Evolutionary conservation across 768 basidiomycete species (phyloP).

Genomic region (Boletellus emodensis): DNA sequence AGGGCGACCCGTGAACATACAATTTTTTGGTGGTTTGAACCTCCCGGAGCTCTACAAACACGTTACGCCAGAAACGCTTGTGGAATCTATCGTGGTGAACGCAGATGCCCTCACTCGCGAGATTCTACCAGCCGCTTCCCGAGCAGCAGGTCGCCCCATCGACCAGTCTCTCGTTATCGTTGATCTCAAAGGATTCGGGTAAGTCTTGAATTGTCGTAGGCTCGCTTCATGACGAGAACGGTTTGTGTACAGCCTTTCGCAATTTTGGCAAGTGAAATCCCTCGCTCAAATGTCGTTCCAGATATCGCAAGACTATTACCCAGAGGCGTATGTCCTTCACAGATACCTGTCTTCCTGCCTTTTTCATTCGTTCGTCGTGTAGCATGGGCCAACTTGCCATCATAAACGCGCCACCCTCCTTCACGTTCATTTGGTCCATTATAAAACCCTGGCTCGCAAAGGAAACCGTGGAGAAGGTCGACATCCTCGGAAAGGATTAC

Average conservation of each 20-base stretch:
- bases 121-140: slow-evolving; percentile 60
- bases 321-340: slow-evolving; percentile 56
- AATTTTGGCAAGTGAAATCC: slow-evolving; percentile 75
- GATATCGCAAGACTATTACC: slow-evolving; percentile 75
- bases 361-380: neutral
- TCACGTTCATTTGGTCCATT: slow-evolving; percentile 67
- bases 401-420: slow-evolving; percentile 69
- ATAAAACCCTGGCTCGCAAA: slow-evolving; percentile 72
- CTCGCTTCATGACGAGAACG: neutral
- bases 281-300: slow-evolving; percentile 63
- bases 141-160: slow-evolving; percentile 49
- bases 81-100: slow-evolving; percentile 61
- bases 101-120: slow-evolving; percentile 63
- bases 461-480: slow-evolving; percentile 66
- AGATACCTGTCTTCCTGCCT: neutral
- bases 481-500: slow-evolving; percentile 63
- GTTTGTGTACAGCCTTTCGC: slow-evolving; percentile 42
- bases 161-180: slow-evolving; percentile 59
- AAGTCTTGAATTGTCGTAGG: slow-evolving; percentile 17
- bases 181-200: slow-evolving; percentile 71
- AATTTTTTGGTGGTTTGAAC: slow-evolving; percentile 59
- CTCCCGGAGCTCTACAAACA: slow-evolving; percentile 52
- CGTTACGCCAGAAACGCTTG: slow-evolving; percentile 57
- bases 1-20: slow-evolving; percentile 70
- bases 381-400: slow-evolving; percentile 74